phyloP scores from a whole-genome alignment of 2,329 filamentous ascomycete species.

The Fusarium citri region DNA sequence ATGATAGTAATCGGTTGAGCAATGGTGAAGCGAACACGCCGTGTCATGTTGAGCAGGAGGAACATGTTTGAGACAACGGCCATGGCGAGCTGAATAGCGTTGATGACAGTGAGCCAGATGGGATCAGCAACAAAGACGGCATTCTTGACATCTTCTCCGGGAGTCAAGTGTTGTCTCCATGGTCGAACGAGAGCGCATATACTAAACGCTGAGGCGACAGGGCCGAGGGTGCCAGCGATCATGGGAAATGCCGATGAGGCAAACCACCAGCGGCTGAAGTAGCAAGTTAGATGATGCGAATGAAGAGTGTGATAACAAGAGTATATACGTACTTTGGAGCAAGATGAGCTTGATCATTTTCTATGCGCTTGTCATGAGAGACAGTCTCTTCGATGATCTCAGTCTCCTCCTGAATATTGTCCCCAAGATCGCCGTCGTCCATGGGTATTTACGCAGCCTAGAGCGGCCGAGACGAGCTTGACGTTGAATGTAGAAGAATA shows the following conservation, averaged over 20 bases:
- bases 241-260: slow-evolving; percentile 77
- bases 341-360: slow-evolving; percentile 57
- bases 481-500: background rate
- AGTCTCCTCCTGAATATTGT: slow-evolving; percentile 53
- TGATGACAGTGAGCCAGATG: slow-evolving; percentile 78
- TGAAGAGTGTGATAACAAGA: background rate
- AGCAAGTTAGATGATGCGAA: background rate
- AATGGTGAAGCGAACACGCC: slow-evolving; percentile 80
- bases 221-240: slow-evolving; percentile 84
- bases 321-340: slow-evolving; percentile 56
- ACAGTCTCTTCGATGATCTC: slow-evolving; percentile 45
- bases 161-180: slow-evolving; percentile 73
- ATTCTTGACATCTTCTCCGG: slow-evolving; percentile 59
- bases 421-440: slow-evolving; percentile 56
- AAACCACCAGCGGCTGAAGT: slow-evolving; percentile 70
- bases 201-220: slow-evolving; percentile 87
- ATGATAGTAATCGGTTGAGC: slow-evolving; percentile 86
- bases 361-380: slow-evolving; percentile 45
- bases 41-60: slow-evolving; percentile 88
- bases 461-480: background rate
- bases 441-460: slow-evolving; percentile 44
- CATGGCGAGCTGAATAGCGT: slow-evolving; percentile 79
- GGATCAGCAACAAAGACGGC: slow-evolving; percentile 74
- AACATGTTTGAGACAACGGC: slow-evolving; percentile 84
- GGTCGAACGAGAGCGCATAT: slow-evolving; percentile 85